phyloP scores from a whole-genome alignment of 2,329 filamentous ascomycete genomes.

The Emydomyces testavorans region DNA sequence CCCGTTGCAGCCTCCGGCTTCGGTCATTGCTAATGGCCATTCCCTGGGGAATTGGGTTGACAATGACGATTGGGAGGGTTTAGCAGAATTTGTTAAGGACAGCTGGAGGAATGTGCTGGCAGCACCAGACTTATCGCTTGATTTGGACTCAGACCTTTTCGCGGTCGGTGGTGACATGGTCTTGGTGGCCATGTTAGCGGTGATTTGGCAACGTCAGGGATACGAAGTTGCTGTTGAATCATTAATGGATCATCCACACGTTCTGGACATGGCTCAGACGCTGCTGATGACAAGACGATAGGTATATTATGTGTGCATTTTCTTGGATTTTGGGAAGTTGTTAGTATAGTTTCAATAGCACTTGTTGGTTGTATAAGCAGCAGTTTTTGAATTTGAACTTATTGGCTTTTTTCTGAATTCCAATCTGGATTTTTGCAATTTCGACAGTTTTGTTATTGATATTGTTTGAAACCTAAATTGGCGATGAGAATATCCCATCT shows the following conservation, averaged over 20 bases:
- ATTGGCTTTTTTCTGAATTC: too few relatives aligned
- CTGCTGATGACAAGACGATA: neutral
- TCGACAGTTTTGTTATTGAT: too few relatives aligned
- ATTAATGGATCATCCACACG: neutral
- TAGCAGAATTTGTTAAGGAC: neutral
- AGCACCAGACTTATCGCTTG: neutral
- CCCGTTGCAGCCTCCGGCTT: neutral
- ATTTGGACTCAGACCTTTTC: slow-evolving; percentile 2
- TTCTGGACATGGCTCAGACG: neutral
- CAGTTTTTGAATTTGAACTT: too few relatives aligned
- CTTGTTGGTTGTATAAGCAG: too few relatives aligned
- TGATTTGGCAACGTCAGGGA: neutral
- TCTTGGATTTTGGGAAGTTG: too few relatives aligned
- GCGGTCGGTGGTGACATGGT: slow-evolving; percentile 1
- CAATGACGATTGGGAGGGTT: neutral
- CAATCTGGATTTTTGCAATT: too few relatives aligned
- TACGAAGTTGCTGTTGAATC: neutral
- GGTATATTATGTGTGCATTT: too few relatives aligned
- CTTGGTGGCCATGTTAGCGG: neutral
- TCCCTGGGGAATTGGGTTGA: neutral
- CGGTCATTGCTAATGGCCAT: neutral
- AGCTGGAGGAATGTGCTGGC: neutral
- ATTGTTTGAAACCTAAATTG: too few relatives aligned
- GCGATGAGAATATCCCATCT: too few relatives aligned
- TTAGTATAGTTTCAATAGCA: too few relatives aligned